Percentiles rank a stretch among this genome's conserved stretches.
Conservation (phyloP, 768 basidiomycete genomes). For the Rhizopogon vulgaris region DNA sequence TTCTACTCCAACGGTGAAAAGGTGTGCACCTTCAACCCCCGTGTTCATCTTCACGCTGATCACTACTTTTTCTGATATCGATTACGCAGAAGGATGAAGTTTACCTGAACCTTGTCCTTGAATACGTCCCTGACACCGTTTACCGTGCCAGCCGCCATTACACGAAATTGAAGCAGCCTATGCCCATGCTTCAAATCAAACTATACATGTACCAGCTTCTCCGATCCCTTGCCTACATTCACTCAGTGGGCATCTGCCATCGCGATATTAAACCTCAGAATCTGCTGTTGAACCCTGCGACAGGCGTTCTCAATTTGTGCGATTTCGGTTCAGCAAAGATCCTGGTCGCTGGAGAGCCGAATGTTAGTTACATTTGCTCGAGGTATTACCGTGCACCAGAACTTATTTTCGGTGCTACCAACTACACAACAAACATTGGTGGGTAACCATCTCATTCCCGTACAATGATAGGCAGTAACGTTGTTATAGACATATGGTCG, state of each 20-base stretch:
- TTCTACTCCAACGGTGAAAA: constrained; percentile 99
- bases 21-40: constrained; percentile 41
- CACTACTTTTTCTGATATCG: constrained; percentile 1
- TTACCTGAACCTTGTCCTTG: constrained; percentile 97
- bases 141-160: constrained; percentile 99
- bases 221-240: constrained; percentile 97
- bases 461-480: constrained; percentile 4
- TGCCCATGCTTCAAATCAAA: constrained; percentile 99
- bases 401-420: constrained; percentile 98
- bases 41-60: constrained; percentile 5
- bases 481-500: constrained; percentile 87
- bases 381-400: constrained; percentile 99
- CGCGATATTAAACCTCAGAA: constrained; percentile 99
- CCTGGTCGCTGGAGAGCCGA: constrained; percentile 94
- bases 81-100: constrained; percentile 91
- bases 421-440: constrained; percentile 99
- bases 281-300: constrained; percentile 91
- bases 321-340: constrained; percentile 99
- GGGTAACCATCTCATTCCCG: constrained; percentile 24
- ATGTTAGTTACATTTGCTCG: constrained; percentile 99
- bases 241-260: constrained; percentile 98
- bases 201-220: constrained; percentile 99
- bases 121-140: constrained; percentile 99
- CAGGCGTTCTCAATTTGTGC: constrained; percentile 94
- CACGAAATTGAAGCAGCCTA: constrained; percentile 98